These are phyloP conservation scores for Tetracladium marchalianum DNA, from an alignment of 495 filamentous ascomycete genomes.

Conservation along the genomic window DNA sequence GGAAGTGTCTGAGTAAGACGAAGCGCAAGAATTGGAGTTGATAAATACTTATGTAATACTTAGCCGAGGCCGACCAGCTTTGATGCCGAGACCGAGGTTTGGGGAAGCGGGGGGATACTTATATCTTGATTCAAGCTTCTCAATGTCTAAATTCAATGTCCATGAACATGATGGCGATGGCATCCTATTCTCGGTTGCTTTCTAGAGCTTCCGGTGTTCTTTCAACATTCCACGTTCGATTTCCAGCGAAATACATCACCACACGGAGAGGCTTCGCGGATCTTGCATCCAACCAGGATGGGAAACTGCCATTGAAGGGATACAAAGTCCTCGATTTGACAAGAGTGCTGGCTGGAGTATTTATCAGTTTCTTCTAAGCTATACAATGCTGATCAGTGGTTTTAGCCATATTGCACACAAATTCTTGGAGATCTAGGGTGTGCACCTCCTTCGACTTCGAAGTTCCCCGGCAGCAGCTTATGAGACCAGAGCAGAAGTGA, in stretches of 20 bases:
- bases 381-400: conserved; percentile 3
- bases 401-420: conserved; percentile 91
- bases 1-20: too few species aligned
- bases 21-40: too few species aligned
- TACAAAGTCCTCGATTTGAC: conserved; percentile 94
- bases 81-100: too few species aligned
- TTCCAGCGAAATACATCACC: background rate
- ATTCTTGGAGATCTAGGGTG: conserved; percentile 96
- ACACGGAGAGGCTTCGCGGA: conserved; percentile 10
- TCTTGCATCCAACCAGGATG: conserved; percentile 6
- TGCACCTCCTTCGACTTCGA: conserved; percentile 11
- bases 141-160: too few species aligned
- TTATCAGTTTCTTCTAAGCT: conserved; percentile 23
- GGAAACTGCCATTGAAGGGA: conserved; percentile 61
- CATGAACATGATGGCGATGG: too few species aligned
- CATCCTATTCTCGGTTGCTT: background rate
- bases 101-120: too few species aligned
- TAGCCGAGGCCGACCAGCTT: too few species aligned
- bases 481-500: conserved; percentile 70
- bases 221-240: conserved; percentile 2
- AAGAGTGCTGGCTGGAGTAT: conserved; percentile 85
- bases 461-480: conserved; percentile 18
- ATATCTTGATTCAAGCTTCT: too few species aligned
- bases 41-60: too few species aligned
- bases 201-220: conserved; percentile 10